Evolutionary conservation across 441 rosid genomes (phyloP).

Genomic region (Adansonia rubrostipa): DNA sequence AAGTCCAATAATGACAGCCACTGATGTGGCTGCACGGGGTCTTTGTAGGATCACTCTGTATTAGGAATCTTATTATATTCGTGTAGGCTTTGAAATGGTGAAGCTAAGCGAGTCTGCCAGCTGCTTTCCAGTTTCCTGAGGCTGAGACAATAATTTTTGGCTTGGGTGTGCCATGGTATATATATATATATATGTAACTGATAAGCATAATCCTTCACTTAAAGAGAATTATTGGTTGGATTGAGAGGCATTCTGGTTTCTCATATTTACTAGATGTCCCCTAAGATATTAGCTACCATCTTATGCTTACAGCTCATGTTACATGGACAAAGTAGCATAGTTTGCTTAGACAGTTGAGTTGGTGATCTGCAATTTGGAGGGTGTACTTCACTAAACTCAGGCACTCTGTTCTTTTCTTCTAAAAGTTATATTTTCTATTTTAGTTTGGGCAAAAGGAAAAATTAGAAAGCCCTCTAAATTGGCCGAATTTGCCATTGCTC

Average conservation of each 20-base stretch:
- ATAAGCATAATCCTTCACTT: constrained; percentile 30
- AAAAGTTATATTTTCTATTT: constrained; percentile 17
- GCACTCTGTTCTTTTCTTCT: constrained; percentile 10
- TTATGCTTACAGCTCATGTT: constrained; percentile 41
- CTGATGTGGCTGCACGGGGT: constrained; percentile 99
- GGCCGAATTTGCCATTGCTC: constrained; percentile 43
- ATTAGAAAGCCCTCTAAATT: constrained; percentile 30
- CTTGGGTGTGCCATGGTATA: constrained; percentile 45
- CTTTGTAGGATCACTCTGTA: constrained; percentile 91
- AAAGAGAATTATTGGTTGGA: constrained; percentile 36
- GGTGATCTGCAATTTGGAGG: constrained; percentile 23
- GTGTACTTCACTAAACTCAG: constrained; percentile 19
- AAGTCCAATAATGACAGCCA: constrained; percentile 95
- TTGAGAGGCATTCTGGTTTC: constrained; percentile 42
- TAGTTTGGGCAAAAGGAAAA: neutral
- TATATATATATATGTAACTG: neutral
- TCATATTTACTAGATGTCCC: constrained; percentile 29
- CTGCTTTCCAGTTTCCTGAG: constrained; percentile 77
- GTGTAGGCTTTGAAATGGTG: constrained; percentile 44
- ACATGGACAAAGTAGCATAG: constrained; percentile 42
- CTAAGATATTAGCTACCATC: constrained; percentile 21
- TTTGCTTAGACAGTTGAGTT: constrained; percentile 22
- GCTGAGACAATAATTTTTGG: constrained; percentile 47
- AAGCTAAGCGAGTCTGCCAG: constrained; percentile 84
- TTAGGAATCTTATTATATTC: constrained; percentile 58